Base-by-base conservation (phyloP, 495 filamentous ascomycete species). In the Bathelium albidoporum region DNA sequence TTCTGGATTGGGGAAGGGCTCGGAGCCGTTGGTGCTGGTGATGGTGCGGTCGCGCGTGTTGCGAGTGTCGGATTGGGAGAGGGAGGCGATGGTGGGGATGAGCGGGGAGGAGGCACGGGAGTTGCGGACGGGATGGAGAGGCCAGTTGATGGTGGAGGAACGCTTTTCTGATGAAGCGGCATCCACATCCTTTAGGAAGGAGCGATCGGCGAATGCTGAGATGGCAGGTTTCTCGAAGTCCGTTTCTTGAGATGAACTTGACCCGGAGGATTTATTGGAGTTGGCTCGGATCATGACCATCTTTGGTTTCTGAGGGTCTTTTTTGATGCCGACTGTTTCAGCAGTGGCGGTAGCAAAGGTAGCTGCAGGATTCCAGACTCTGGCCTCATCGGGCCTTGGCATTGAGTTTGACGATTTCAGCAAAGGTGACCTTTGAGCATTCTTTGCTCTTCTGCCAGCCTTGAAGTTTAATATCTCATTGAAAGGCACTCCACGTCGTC, bases 281-380 rank as follows among this genome's bases (percentile, higher is more conserved):
- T 26, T 55, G 20, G 49, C 20, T 26, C 49, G 20, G 24, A 55
- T 55, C 49, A 55, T 55, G 49, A 55, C 49, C 49, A 55, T 55
- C 29, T 20, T 26, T 28, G 49, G 49, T 29, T 29, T 55, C 29
- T 55, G 49, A 16, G 49, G 49, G 20, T 24, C 49, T 55, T 55
- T 55, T 20, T 16, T 55, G 2, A 29, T 29, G 29, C 24, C 49
- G 16, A 55, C 24, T 29, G 26, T 55, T 16, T 55, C 49, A 26
- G 24, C 49, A 29, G 49, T 55, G 4, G 49, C 49, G 24, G 49
- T 55, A 55, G 49, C 49, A 24, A 55, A 55, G 20, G 49, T 55
- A 29, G 7, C 29, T 20, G 12, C 12, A 29, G 24, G 22, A 29
- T 55, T 29, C 2, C 49, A 55, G 20, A 20, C 5, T 28, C 20